Evolutionary conservation across 2,329 filamentous ascomycete species (phyloP).

Genomic region (Botryotinia globosa): DNA sequence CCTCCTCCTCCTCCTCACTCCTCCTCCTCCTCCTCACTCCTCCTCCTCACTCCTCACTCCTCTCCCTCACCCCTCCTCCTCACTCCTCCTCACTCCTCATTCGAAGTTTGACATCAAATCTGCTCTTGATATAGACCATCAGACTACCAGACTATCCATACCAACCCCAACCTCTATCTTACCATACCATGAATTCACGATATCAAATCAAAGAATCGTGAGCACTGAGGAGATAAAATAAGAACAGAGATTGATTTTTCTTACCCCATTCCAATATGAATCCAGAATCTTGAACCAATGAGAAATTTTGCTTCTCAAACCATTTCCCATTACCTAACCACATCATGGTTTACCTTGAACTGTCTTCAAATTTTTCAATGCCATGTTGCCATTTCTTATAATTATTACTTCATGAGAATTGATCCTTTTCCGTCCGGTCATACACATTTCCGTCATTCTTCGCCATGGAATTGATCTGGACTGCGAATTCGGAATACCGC

Average conservation of each 20-base stretch:
- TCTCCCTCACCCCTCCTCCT: too few relatives aligned
- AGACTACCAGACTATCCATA: background rate
- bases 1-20: too few relatives aligned
- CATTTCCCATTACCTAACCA: conserved; percentile 14
- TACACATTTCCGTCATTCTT: background rate
- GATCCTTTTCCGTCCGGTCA: background rate
- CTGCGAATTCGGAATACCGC: conserved; percentile 4
- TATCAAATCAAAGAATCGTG: background rate
- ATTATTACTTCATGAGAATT: conserved; percentile 17
- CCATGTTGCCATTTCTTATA: conserved; percentile 14
- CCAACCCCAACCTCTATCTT: background rate
- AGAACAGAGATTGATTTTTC: background rate
- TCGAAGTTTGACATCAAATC: background rate
- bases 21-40: too few relatives aligned
- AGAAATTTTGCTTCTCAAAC: conserved; percentile 7
- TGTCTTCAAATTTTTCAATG: conserved; percentile 10
- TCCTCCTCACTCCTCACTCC: background rate
- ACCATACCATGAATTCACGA: background rate
- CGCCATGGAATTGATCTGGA: background rate
- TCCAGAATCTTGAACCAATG: background rate
- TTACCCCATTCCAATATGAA: conserved; percentile 9
- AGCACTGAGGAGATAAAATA: background rate
- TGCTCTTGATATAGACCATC: background rate
- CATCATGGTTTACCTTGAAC: conserved; percentile 13
- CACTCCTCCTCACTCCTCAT: background rate